phyloP scores from a whole-genome alignment of 164 flowering plant species.

The Magnolia kwangsiensis region DNA sequence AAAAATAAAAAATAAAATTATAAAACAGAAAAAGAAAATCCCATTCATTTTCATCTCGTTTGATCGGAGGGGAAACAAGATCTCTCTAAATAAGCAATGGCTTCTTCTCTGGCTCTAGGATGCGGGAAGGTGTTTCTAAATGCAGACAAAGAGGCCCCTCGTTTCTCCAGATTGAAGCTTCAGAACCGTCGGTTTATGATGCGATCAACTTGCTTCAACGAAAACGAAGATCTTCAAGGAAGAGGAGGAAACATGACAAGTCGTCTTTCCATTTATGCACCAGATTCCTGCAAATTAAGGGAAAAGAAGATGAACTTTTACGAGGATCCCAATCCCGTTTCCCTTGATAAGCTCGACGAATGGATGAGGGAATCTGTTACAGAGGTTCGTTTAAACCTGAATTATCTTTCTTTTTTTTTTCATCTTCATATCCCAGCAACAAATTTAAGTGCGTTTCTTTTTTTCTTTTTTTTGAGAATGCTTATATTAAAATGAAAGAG shows the following conservation, averaged over 20 bases:
- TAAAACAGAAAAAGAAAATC: no score
- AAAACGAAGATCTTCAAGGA: no score
- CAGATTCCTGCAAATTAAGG: neutral
- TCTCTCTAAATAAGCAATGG: no score
- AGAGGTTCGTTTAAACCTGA: conserved; percentile 19
- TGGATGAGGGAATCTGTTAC: conserved; percentile 27
- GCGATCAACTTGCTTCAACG: neutral
- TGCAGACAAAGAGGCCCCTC: neutral
- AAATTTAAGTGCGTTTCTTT: neutral
- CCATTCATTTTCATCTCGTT: no score
- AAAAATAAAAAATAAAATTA: no score
- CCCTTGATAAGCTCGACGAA: conserved; percentile 19
- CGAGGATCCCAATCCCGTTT: neutral
- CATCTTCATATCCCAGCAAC: neutral
- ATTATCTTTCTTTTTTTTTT: neutral
- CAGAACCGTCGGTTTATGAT: neutral
- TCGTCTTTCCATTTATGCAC: neutral
- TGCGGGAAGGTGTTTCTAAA: neutral
- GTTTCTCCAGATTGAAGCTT: neutral
- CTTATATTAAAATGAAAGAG: neutral
- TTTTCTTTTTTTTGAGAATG: neutral
- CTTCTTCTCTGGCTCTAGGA: neutral
- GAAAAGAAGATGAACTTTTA: neutral
- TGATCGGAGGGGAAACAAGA: no score
- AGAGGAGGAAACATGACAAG: neutral